Percentiles rank a stretch among this genome's conserved stretches.
phyloP scores from a whole-genome alignment of 495 filamentous ascomycete genomes.

The Aspergillus coremiiformis region DNA sequence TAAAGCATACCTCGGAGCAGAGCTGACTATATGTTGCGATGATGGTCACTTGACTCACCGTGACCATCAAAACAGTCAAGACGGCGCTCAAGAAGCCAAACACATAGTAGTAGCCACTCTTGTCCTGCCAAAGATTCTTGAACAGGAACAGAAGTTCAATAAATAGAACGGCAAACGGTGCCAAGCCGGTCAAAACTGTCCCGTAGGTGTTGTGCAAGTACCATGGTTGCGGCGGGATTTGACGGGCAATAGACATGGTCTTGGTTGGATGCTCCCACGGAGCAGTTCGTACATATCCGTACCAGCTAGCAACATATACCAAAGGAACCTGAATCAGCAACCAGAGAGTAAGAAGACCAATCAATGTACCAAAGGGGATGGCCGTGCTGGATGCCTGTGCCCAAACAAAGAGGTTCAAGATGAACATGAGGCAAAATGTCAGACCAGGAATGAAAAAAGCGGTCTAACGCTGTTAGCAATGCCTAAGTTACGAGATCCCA shows the following conservation, averaged over 20 bases:
- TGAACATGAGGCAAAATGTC: conserved; percentile 69
- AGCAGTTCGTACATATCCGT: conserved; percentile 57
- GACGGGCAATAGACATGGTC: conserved; percentile 63
- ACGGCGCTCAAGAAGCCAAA: conserved; percentile 85
- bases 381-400: conserved; percentile 86
- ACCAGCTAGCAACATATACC: conserved; percentile 79
- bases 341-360: conserved; percentile 75
- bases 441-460: conserved; percentile 80
- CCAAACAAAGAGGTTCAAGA: conserved; percentile 92
- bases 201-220: conserved; percentile 58
- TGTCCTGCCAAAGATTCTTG: conserved; percentile 85
- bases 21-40: conserved; percentile 83
- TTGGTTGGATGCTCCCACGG: conserved; percentile 88
- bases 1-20: conserved; percentile 56
- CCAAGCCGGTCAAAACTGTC: conserved; percentile 67
- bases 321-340: conserved; percentile 84
- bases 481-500: neutral
- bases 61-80: conserved; percentile 64
- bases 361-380: conserved; percentile 77
- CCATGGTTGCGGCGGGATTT: conserved; percentile 76
- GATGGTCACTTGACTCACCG: conserved; percentile 82
- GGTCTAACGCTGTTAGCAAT: conserved; percentile 42
- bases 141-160: conserved; percentile 92
- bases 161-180: conserved; percentile 89
- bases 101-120: conserved; percentile 90